Conservation (phyloP, 2,329 filamentous ascomycete species). For the Exophiala oligosperma region DNA sequence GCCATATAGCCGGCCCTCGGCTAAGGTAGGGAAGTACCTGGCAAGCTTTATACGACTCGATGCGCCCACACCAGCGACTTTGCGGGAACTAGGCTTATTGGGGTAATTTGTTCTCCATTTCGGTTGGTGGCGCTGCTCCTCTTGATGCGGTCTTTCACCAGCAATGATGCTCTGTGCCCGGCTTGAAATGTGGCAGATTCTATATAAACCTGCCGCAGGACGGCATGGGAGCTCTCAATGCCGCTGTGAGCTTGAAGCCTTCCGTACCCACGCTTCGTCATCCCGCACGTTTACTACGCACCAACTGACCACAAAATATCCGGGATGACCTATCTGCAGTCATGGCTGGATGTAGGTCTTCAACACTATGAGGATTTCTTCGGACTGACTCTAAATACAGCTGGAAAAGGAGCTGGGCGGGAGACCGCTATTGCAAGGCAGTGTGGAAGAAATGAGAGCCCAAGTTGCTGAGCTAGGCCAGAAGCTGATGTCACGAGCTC, state of each 20-base stretch:
- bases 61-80: not conserved
- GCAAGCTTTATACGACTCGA: not conserved
- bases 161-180: not conserved
- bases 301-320: not conserved
- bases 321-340: slow-evolving; percentile 25
- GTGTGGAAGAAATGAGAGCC: slow-evolving; percentile 21
- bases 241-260: too few species aligned
- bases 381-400: slow-evolving; percentile 4
- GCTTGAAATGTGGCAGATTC: not conserved
- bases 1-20: too few species aligned
- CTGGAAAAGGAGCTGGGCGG: slow-evolving; percentile 26
- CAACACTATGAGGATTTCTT: not conserved
- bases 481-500: slow-evolving; percentile 20
- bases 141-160: not conserved
- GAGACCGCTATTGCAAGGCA: slow-evolving; percentile 21
- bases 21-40: too few species aligned
- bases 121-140: not conserved
- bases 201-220: too few species aligned
- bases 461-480: slow-evolving; percentile 21
- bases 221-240: too few species aligned
- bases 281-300: not conserved
- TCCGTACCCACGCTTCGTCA: not conserved
- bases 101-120: not conserved
- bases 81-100: not conserved
- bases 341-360: slow-evolving; percentile 25